These are phyloP conservation scores for Farysia itapuensis DNA, from an alignment of 1,284 basidiomycete species.

Conservation along the genomic window DNA sequence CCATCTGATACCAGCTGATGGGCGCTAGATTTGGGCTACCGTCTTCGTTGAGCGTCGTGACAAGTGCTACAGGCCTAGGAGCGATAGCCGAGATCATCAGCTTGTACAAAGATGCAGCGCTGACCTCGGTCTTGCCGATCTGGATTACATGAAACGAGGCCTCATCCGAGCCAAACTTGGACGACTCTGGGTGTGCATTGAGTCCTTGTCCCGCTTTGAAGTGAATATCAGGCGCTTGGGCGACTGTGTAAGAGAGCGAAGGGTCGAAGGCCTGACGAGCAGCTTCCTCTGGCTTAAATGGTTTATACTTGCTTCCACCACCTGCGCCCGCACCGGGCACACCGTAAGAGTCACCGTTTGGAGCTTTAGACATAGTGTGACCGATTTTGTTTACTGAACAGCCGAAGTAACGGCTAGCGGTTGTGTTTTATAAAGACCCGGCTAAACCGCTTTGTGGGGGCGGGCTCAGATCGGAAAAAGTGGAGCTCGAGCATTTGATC, in stretches of 20 bases:
- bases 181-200: constrained; percentile 32
- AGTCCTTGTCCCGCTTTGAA: constrained; percentile 38
- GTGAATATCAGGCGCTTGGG: constrained; percentile 22
- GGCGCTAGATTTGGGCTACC: constrained; percentile 40
- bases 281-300: constrained; percentile 34
- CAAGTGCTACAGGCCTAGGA: constrained; percentile 45
- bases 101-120: constrained; percentile 37
- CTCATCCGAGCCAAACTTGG: constrained; percentile 10
- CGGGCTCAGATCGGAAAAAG: too few species aligned
- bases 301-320: constrained; percentile 29
- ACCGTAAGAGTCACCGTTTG: constrained; percentile 16
- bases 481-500: too few species aligned
- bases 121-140: constrained; percentile 36
- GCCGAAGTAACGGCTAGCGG: too few species aligned
- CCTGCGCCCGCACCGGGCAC: constrained; percentile 26
- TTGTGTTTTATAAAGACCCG: too few species aligned
- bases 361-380: constrained; percentile 11
- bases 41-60: constrained; percentile 40
- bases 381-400: too few species aligned
- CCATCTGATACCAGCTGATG: constrained; percentile 52
- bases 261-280: constrained; percentile 15
- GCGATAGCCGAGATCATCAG: constrained; percentile 46
- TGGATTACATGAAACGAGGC: constrained; percentile 38
- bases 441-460: too few species aligned
- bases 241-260: constrained; percentile 24